Base-by-base conservation (phyloP, 805 yeast genomes). In the Ogataea minuta region DNA sequence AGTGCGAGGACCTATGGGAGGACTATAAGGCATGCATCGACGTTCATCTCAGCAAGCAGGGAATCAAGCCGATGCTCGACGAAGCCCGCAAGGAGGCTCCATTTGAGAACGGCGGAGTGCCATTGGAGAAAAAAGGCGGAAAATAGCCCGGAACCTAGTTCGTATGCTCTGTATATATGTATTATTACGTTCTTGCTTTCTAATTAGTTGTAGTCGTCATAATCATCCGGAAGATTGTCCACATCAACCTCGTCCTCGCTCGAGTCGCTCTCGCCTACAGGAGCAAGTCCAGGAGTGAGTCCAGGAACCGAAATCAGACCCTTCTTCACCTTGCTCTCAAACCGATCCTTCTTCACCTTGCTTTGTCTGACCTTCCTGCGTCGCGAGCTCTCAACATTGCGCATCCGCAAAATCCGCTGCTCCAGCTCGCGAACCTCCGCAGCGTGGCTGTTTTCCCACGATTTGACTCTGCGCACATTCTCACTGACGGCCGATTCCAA, bases 31-130 rank as follows among this genome's bases (percentile, higher is more conserved):
- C 79, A n/a, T 93, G 99, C 65, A 81, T 93, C 20, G 82, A 87
- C 51, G 76, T 67, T 2, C 77, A 78, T 26, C 67, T 89, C 49
- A 77, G 81, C 17, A 77, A 76, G 41, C 83, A 81, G 53, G 93
- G 90, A 17, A 81, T 89, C 53, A 76, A 83, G 56, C 83, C 88
- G 4, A 83, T 85, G 76, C 67, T 89, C 39, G 95, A 88, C 48
- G 90, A 88, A 47, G 95, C 96, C 0, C 74, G 95, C 49, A 81
- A 83, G 45, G 96, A 89, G 50, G 91, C 91, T 19, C 96, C 96
- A 1, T 89, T 89, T 53, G 86, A 80, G 48, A 72, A 75, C 26
- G 87, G 84, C 6, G 88, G 87, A 1, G 60, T 63, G 12, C 63
- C 67, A 9, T 24, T 43, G 10, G 44, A 39, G 12, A 39, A 45